Conservation (phyloP, 2,329 filamentous ascomycete genomes). For the Fonsecaea erecta region DNA sequence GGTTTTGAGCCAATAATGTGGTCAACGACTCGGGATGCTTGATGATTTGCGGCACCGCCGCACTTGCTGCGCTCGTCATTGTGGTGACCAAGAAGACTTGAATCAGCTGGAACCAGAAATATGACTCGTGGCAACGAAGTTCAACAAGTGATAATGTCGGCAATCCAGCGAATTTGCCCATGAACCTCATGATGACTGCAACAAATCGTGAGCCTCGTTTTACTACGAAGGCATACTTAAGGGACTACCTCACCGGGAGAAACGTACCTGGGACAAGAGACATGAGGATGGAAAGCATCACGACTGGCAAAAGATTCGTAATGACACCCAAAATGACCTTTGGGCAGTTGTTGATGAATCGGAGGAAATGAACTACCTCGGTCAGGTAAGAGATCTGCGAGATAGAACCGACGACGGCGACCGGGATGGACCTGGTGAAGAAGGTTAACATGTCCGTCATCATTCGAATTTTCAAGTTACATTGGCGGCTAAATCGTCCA, state of each 20-base stretch:
- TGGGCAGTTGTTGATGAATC: constrained; percentile 76
- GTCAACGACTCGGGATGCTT: constrained; percentile 66
- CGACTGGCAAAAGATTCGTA: constrained; percentile 78
- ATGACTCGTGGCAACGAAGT: constrained; percentile 85
- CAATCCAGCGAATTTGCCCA: constrained; percentile 74
- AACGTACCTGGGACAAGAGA: constrained; percentile 68
- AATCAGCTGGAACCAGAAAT: constrained; percentile 76
- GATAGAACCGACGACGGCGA: constrained; percentile 80
- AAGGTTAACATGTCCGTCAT: neutral
- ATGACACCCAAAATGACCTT: constrained; percentile 75
- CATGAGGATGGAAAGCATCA: constrained; percentile 82
- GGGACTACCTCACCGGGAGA: neutral
- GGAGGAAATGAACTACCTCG: constrained; percentile 65
- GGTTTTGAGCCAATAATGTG: constrained; percentile 68
- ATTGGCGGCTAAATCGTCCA: no score
- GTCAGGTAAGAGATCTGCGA: constrained; percentile 79
- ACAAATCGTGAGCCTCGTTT: neutral
- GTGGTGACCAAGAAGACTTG: constrained; percentile 92
- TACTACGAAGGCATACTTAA: neutral
- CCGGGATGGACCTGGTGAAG: constrained; percentile 58
- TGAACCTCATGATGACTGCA: constrained; percentile 72
- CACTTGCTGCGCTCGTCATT: constrained; percentile 76
- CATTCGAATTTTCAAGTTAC: no score
- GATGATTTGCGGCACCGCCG: constrained; percentile 67
- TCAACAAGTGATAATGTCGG: constrained; percentile 81